Evolutionary conservation across 441 rosid species (phyloP), one percentile per base, ranked within the genome.

Genomic region (Cnidoscolus chayamansa): DNA sequence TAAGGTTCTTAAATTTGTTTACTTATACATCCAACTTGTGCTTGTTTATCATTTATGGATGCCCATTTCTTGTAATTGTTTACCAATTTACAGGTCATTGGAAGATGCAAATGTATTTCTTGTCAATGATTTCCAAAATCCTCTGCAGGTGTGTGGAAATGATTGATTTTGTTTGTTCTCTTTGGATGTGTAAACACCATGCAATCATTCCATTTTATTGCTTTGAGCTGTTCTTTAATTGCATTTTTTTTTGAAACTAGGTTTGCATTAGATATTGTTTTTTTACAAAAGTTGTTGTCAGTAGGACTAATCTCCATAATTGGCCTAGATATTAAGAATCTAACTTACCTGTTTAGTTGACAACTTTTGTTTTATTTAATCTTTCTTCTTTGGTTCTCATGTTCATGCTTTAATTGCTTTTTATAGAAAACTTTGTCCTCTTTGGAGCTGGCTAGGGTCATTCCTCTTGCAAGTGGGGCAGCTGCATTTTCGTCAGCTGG

Each of bases 21-120:
- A 58, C 17, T 19, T 70, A 63, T 69, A 66, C 50, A n/a, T 77
- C 56, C 30, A 65, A 51, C 47, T 72, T 59, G n/a, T 8, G 31
- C 15, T 50, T 11, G 10, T 49, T 35, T 45, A 16, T 30, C 17
- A 25, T 49, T 48, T 40, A 3, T 15, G 59, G 60, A 59, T 65
- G 43, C 40, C 32, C 3, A 66, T 70, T 80, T 73, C 55, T 70
- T 55, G 63, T 75, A 57, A 63, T 43, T 64, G 1, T 63, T 17
- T 49, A 54, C 37, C 3, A 40, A 30, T 65, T 62, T 72, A 0
- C 88, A 96, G 99, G 90, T 91, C 98, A 68, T 83, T 83, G 51
- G 97, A 93, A 57, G 97, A 96, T 87, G 87, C 92, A 71, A 93
- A 90, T 74, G 89, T 93, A 70, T 90, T 91, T 84, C 86, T 93